Conservation (phyloP, 2,329 filamentous ascomycete species). For the Ophiognomonia clavigignenti-juglandacearum region DNA sequence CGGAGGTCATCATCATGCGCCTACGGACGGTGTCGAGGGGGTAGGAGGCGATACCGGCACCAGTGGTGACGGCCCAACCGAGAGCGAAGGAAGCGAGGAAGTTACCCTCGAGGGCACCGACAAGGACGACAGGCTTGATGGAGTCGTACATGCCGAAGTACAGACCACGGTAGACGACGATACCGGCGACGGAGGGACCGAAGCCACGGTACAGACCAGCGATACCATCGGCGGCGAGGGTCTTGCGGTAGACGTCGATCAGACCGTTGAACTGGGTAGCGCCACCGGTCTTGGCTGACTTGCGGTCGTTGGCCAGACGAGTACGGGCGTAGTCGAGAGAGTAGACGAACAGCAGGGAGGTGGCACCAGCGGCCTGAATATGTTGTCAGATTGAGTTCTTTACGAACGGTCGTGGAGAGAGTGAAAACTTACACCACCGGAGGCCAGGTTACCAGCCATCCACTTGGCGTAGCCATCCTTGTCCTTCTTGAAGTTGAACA, state of each 20-base stretch:
- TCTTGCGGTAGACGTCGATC: constrained; percentile 99
- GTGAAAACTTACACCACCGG: constrained; percentile 90
- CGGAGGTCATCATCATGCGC: constrained; percentile 99
- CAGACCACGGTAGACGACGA: constrained; percentile 99
- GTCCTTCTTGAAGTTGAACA: constrained; percentile 99
- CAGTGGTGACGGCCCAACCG: constrained; percentile 98
- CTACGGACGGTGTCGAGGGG: constrained; percentile 99
- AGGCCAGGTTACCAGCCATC: constrained; percentile 99
- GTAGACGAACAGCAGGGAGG: constrained; percentile 99
- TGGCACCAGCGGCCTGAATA: constrained; percentile 86
- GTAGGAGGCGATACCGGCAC: constrained; percentile 99
- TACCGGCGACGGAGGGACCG: constrained; percentile 98
- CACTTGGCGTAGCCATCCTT: constrained; percentile 97
- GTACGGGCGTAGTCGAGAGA: constrained; percentile 99
- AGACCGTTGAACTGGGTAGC: constrained; percentile 99
- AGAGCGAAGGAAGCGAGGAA: constrained; percentile 99
- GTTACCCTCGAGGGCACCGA: constrained; percentile 89
- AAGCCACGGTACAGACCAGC: constrained; percentile 99
- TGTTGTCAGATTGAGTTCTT: constrained; percentile 5
- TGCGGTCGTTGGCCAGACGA: constrained; percentile 99
- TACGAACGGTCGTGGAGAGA: not conserved
- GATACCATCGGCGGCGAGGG: constrained; percentile 96
- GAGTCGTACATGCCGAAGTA: constrained; percentile 99
- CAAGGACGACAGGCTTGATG: constrained; percentile 96
- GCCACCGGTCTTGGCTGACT: constrained; percentile 95